Conservation (phyloP, 306 rosid genomes). For the Ammopiptanthus mongolicus region DNA sequence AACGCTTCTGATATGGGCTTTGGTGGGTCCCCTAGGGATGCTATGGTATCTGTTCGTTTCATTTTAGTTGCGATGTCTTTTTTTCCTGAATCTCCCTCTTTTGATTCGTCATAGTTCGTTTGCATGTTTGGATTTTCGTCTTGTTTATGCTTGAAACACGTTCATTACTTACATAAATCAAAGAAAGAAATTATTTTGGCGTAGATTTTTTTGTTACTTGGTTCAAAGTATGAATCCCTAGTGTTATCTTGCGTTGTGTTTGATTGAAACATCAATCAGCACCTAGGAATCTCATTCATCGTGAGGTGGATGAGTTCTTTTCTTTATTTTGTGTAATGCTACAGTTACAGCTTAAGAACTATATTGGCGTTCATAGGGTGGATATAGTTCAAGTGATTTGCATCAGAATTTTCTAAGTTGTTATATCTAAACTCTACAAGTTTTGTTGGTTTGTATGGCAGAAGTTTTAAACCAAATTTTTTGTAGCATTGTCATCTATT, state of each 20-base stretch:
- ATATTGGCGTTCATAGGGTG: background rate
- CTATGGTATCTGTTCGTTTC: background rate
- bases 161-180: background rate
- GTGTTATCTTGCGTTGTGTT: background rate
- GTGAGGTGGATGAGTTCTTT: background rate
- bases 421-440: background rate
- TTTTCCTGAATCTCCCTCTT: constrained; percentile 20
- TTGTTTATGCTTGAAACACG: constrained; percentile 10
- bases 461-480: background rate
- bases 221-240: constrained; percentile 9
- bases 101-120: constrained; percentile 29
- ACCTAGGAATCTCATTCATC: constrained; percentile 3
- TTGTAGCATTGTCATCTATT: background rate
- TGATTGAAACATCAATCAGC: constrained; percentile 6
- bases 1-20: constrained; percentile 9
- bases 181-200: background rate
- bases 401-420: constrained; percentile 13
- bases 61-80: constrained; percentile 10
- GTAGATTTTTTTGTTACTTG: constrained; percentile 3
- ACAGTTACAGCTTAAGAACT: background rate
- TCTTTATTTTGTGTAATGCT: constrained; percentile 5
- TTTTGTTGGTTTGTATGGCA: constrained; percentile 5
- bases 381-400: background rate
- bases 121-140: constrained; percentile 54
- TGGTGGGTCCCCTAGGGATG: background rate